A percentile compares a stretch with the other conserved stretches of the same genome.
Evolutionary conservation across 305 asterid species (phyloP).

Genomic region (Fraxinus greggii): DNA sequence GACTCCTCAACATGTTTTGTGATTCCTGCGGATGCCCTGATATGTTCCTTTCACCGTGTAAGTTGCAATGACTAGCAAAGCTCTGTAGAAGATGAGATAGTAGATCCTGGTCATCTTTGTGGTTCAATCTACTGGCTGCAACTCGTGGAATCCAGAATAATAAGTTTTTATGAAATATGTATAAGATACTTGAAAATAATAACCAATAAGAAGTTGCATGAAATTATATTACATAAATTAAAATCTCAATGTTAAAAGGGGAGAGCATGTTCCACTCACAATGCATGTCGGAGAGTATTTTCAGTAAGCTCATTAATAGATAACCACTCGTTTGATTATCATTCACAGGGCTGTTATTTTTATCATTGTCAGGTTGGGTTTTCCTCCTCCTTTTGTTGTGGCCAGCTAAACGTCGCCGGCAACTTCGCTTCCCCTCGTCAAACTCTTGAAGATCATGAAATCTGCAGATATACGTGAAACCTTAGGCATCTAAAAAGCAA

Average conservation of each 20-base stretch:
- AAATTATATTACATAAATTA: slow-evolving; percentile 8
- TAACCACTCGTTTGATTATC: slow-evolving; percentile 63
- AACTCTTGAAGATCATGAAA: slow-evolving; percentile 81
- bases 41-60: slow-evolving; percentile 38
- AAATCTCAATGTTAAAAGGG: slow-evolving; percentile 12
- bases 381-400: slow-evolving; percentile 87
- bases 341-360: slow-evolving; percentile 38
- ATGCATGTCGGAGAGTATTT: slow-evolving; percentile 72
- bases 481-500: slow-evolving; percentile 16
- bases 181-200: neutral
- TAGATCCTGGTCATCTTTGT: slow-evolving; percentile 55
- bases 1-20: slow-evolving; percentile 45
- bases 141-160: slow-evolving; percentile 24
- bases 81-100: slow-evolving; percentile 70
- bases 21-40: slow-evolving; percentile 51
- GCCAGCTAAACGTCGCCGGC: slow-evolving; percentile 77
- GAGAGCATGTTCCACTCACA: slow-evolving; percentile 42
- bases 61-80: slow-evolving; percentile 54
- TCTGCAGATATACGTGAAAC: slow-evolving; percentile 35
- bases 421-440: slow-evolving; percentile 78
- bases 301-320: slow-evolving; percentile 62
- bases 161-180: slow-evolving; percentile 25
- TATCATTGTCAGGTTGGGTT: slow-evolving; percentile 51
- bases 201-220: slow-evolving; percentile 1
- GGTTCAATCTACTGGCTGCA: slow-evolving; percentile 54